phyloP scores from a whole-genome alignment of 177 flowering plant species.

The Vitis hybrid region DNA sequence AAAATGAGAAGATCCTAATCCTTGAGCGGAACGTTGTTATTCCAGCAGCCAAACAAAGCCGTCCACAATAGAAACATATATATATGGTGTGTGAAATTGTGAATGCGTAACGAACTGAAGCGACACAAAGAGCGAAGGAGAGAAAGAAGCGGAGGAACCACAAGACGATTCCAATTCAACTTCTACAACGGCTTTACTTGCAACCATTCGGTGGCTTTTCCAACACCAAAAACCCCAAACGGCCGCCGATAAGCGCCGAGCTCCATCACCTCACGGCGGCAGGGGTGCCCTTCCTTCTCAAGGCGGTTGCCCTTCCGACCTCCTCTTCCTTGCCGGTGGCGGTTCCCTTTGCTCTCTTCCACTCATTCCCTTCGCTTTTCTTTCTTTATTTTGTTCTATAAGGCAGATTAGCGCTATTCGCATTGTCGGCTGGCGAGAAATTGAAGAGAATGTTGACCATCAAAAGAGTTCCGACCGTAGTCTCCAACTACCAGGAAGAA shows the following conservation, averaged over 20 bases:
- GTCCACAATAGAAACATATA: no score
- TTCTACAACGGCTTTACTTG: no score
- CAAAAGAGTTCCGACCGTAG: constrained; percentile 73
- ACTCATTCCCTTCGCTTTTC: neutral
- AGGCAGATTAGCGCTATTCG: no score
- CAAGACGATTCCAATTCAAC: constrained; percentile 16
- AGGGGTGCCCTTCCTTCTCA: constrained; percentile 64
- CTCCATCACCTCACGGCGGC: constrained; percentile 64
- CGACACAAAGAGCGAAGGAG: no score
- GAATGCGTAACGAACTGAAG: no score
- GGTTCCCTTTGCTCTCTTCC: constrained; percentile 19
- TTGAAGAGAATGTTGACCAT: constrained; percentile 45
- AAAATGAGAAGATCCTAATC: no score
- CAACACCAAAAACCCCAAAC: neutral
- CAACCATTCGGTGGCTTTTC: no score
- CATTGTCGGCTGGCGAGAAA: neutral
- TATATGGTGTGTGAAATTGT: no score
- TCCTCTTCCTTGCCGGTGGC: constrained; percentile 64
- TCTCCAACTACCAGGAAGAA: constrained; percentile 70
- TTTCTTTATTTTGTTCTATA: no score
- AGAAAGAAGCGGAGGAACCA: constrained; percentile 13
- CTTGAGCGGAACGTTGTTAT: no score
- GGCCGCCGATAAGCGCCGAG: neutral
- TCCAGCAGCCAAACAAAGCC: no score
- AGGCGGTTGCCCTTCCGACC: constrained; percentile 67